These are phyloP conservation scores for Raphanus raphanistrum DNA, from an alignment of 345 rosid genomes.

Conservation along the genomic window DNA sequence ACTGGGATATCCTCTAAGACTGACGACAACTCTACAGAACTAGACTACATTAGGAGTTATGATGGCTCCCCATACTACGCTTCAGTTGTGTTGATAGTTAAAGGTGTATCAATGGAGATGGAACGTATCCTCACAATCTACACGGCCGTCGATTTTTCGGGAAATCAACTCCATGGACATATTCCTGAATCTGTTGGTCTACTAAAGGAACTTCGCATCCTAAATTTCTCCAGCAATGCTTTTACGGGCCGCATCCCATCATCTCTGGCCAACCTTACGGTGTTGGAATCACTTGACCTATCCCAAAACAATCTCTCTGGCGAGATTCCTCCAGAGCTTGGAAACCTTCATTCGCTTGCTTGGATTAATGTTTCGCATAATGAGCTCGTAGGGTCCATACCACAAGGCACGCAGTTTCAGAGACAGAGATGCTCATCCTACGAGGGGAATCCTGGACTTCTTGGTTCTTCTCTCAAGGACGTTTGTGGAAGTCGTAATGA, in stretches of 20 bases:
- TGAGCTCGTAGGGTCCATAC: neutral
- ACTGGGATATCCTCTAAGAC: neutral
- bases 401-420: neutral
- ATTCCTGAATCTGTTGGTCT: neutral
- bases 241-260: neutral
- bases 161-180: neutral
- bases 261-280: neutral
- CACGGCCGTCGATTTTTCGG: neutral
- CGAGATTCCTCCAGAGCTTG: neutral
- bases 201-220: neutral
- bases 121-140: neutral
- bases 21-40: neutral
- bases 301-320: neutral
- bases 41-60: neutral
- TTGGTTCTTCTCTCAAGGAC: neutral
- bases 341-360: neutral
- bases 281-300: neutral
- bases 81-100: neutral
- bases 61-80: neutral
- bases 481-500: neutral
- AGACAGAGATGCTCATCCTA: neutral
- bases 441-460: neutral
- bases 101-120: neutral
- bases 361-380: neutral
- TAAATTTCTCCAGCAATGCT: neutral